Percentiles rank a stretch among this genome's conserved stretches.
Evolutionary conservation across 495 filamentous ascomycete species (phyloP).

Genomic region (Daldinia childiae): DNA sequence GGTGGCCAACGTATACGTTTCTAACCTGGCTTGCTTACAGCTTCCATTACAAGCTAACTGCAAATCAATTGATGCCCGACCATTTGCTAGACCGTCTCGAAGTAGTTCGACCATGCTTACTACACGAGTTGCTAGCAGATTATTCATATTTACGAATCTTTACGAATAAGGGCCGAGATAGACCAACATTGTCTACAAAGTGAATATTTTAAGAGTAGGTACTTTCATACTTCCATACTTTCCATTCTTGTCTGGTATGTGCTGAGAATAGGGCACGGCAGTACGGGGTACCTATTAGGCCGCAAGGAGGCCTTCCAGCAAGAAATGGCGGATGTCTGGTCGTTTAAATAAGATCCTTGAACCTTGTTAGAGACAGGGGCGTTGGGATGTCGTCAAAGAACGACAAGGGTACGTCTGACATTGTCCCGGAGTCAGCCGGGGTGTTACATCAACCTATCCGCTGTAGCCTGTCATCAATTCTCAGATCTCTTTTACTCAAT

Average conservation of each 20-base stretch:
- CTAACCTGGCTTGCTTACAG: background rate
- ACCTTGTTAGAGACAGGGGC: constrained; percentile 43
- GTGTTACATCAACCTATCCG: constrained; percentile 35
- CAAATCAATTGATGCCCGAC: constrained; percentile 30
- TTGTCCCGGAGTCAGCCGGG: constrained; percentile 38
- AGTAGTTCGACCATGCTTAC: constrained; percentile 7
- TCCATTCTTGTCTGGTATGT: background rate
- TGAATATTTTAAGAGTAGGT: constrained; percentile 9
- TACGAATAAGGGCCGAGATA: constrained; percentile 17
- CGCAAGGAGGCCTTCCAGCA: constrained; percentile 34
- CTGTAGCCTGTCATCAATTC: constrained; percentile 22
- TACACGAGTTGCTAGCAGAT: constrained; percentile 17
- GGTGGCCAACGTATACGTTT: background rate
- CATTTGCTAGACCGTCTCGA: constrained; percentile 6
- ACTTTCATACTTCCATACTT: constrained; percentile 7
- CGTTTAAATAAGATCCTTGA: constrained; percentile 47
- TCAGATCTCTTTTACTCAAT: constrained; percentile 33
- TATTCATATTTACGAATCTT: constrained; percentile 6
- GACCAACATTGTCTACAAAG: constrained; percentile 4
- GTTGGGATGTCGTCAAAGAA: constrained; percentile 47
- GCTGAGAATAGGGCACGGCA: constrained; percentile 16
- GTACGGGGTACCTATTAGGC: constrained; percentile 33
- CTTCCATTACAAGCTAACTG: background rate
- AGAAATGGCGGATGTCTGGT: constrained; percentile 40
- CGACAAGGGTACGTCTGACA: constrained; percentile 43